These are phyloP conservation scores for Lyophyllum decastes DNA, from an alignment of 768 basidiomycete genomes.

Conservation along the genomic window DNA sequence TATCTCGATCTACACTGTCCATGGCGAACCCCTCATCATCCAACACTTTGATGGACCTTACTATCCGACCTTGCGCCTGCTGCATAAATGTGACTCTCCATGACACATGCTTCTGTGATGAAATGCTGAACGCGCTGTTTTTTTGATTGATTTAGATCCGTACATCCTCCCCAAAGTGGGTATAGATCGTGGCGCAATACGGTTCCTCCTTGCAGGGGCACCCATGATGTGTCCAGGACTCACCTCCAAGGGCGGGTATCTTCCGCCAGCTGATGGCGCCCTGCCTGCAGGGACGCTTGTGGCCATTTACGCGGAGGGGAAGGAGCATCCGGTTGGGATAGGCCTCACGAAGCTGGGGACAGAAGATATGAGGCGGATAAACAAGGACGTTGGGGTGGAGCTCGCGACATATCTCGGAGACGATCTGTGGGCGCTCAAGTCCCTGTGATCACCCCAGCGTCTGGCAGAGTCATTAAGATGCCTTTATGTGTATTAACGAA, in stretches of 20 bases:
- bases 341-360: slow-evolving; percentile 81
- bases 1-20: slow-evolving; percentile 88
- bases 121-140: background rate
- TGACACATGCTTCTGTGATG: background rate
- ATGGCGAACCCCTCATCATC: slow-evolving; percentile 88
- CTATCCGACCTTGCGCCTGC: slow-evolving; percentile 82
- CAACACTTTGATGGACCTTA: slow-evolving; percentile 96
- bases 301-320: slow-evolving; percentile 95
- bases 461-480: slow-evolving; percentile 2
- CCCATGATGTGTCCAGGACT: slow-evolving; percentile 98
- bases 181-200: slow-evolving; percentile 96
- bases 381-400: slow-evolving; percentile 91
- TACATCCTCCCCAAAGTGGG: slow-evolving; percentile 85
- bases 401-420: slow-evolving; percentile 85
- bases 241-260: slow-evolving; percentile 86
- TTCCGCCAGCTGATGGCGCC: slow-evolving; percentile 72
- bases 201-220: slow-evolving; percentile 91
- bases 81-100: slow-evolving; percentile 84
- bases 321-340: slow-evolving; percentile 87
- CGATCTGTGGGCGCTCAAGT: slow-evolving; percentile 77
- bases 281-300: slow-evolving; percentile 77
- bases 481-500: slow-evolving; percentile 1
- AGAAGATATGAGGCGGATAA: slow-evolving; percentile 87
- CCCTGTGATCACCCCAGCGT: slow-evolving; percentile 44
- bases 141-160: slow-evolving; percentile 65